Evolutionary conservation across 2,329 filamentous ascomycete genomes (phyloP).

Genomic region (Ceratocystiopsis minuta): DNA sequence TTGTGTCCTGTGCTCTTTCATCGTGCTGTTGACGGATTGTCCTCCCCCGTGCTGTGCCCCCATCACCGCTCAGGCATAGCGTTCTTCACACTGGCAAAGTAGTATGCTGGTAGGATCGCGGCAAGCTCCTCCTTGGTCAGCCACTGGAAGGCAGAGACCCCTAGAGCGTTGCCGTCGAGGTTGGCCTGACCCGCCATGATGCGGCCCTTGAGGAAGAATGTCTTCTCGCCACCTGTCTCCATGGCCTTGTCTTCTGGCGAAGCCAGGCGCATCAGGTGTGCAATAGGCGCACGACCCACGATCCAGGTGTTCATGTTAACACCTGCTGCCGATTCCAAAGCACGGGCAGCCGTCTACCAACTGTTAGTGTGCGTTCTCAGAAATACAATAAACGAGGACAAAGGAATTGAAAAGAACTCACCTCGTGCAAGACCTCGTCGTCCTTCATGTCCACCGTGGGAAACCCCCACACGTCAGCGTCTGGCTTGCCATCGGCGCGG

Average conservation of each 20-base stretch:
- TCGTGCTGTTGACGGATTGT: no score
- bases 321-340: constrained; percentile 60
- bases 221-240: constrained; percentile 48
- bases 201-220: constrained; percentile 88
- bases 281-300: constrained; percentile 76
- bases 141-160: constrained; percentile 77
- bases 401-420: constrained; percentile 25
- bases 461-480: constrained; percentile 49
- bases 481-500: constrained; percentile 28
- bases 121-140: constrained; percentile 75
- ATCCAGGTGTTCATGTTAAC: constrained; percentile 99
- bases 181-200: constrained; percentile 96
- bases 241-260: constrained; percentile 21
- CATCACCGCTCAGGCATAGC: constrained; percentile 62
- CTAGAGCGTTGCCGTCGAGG: constrained; percentile 50
- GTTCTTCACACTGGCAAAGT: constrained; percentile 60
- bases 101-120: constrained; percentile 43
- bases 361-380: not conserved
- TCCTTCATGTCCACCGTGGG: constrained; percentile 51
- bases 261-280: constrained; percentile 47
- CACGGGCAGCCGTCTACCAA: constrained; percentile 59
- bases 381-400: not conserved
- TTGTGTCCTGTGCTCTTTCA: not conserved
- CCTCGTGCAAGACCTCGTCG: constrained; percentile 66
- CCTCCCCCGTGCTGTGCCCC: not conserved